Percentiles rank a stretch among this genome's conserved stretches.
Evolutionary conservation across 2,329 filamentous ascomycete genomes (phyloP).

Genomic region (Rhynchosporium secalis): DNA sequence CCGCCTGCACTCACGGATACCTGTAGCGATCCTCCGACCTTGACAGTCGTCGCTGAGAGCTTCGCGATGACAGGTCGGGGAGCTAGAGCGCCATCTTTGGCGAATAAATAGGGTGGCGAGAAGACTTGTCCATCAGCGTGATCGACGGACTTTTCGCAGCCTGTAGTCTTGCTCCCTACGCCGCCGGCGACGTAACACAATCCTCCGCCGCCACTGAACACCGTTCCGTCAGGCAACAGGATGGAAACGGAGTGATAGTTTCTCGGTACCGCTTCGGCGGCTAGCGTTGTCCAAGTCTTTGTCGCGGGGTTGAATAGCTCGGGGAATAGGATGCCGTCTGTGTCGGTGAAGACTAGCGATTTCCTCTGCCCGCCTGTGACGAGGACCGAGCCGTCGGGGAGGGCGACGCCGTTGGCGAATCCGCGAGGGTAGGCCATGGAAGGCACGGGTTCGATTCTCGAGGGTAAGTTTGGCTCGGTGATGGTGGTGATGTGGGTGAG

Average conservation of each 20-base stretch:
- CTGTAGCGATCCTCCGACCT: background rate
- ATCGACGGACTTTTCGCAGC: slow-evolving; percentile 42
- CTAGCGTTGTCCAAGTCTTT: slow-evolving; percentile 41
- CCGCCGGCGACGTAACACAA: slow-evolving; percentile 35
- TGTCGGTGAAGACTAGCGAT: slow-evolving; percentile 48
- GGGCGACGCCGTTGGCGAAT: slow-evolving; percentile 49
- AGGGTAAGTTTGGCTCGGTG: slow-evolving; percentile 33
- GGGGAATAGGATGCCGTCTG: slow-evolving; percentile 43
- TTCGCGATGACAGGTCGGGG: background rate
- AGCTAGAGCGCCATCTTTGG: slow-evolving; percentile 43
- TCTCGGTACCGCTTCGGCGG: slow-evolving; percentile 2
- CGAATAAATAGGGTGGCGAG: slow-evolving; percentile 56
- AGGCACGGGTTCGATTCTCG: slow-evolving; percentile 39
- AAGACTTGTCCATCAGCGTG: slow-evolving; percentile 58
- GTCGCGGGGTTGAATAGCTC: slow-evolving; percentile 50
- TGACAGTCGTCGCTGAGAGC: background rate
- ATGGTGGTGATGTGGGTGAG: slow-evolving; percentile 54
- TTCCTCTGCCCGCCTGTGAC: slow-evolving; percentile 49
- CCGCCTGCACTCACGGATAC: background rate
- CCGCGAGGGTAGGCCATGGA: slow-evolving; percentile 44
- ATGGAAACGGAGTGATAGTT: slow-evolving; percentile 51
- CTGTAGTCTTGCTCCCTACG: background rate
- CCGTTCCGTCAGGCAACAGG: slow-evolving; percentile 51
- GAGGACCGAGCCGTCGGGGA: slow-evolving; percentile 51
- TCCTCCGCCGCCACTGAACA: slow-evolving; percentile 53